Evolutionary conservation across 352 stramenopile species (phyloP), one percentile per base, ranked within the genome.

Genomic region (Phytophthora citricola): DNA sequence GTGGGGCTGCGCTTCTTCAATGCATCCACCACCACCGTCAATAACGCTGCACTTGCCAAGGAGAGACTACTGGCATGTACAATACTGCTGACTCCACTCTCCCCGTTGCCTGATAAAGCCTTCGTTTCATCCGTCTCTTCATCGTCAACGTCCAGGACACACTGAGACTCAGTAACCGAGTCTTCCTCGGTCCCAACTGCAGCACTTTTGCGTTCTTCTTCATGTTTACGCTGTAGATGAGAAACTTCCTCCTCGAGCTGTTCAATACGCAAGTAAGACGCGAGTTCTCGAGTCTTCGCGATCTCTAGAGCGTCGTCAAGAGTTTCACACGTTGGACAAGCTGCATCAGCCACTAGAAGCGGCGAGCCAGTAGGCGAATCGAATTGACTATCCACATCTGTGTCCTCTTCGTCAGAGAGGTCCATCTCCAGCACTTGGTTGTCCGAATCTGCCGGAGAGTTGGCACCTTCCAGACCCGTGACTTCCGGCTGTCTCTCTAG

Each of bases 241-340:
- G 24, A 48, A 31, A 73, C 52, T 51, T 69, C 39, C 10, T 63
- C 41, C 17, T 83, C 63, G 32, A 86, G 69, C 39, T 81, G 52
- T 51, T 83, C 51, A 34, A 83, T 74, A 49, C 72, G 75, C 27
- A 68, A 29, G 12, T 59, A 73, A 32, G 71, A 73, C 40, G 73
- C 62, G 12, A 67, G 3, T 45, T 78, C 66, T 0, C 73, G 62
- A 3, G 43, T 58, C 44, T 70, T 72, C 10, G 71, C 70, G 36
- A 64, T 60, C 45, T 68, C 72, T 44, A 78, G 56, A 14, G 72
- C 70, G 38, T 73, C 58, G 12, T 81, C 73, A 29, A 78, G 62
- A 7, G 60, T 75, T 59, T 69, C 60, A 41, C 66, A 75, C 17
- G 66, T 75, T 44, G 64, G 44, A 15, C 69, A 77, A 27, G 43